A percentile compares a stretch with the other conserved stretches of the same genome.
Evolutionary conservation across 1,139 yeast species (phyloP).

Genomic region (Magnusiomyces suaveolens): DNA sequence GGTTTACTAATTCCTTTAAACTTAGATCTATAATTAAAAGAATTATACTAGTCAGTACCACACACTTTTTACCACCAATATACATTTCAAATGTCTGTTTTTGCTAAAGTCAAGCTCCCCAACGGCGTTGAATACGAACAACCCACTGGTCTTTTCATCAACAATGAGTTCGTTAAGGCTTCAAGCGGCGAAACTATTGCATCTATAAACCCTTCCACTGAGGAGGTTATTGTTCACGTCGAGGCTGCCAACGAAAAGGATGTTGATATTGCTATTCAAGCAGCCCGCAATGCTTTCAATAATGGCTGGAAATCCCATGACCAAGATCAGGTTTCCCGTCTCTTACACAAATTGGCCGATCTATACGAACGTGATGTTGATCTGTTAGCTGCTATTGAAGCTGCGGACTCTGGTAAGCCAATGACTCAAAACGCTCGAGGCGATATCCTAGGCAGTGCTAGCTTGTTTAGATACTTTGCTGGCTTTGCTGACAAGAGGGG

Average conservation of each 20-base stretch:
- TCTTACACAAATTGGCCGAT: slow-evolving; percentile 43
- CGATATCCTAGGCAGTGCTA: slow-evolving; percentile 53
- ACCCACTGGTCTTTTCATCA: slow-evolving; percentile 76
- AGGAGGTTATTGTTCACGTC: slow-evolving; percentile 43
- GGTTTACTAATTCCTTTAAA: too few relatives aligned
- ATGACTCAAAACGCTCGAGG: slow-evolving; percentile 34
- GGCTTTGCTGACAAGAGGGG: slow-evolving; percentile 78
- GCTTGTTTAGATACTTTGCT: slow-evolving; percentile 49
- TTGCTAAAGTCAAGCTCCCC: slow-evolving; percentile 41
- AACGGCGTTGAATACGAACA: slow-evolving; percentile 49
- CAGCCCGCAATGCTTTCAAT: slow-evolving; percentile 46
- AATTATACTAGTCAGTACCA: too few relatives aligned
- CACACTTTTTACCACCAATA: too few relatives aligned
- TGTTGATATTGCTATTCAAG: slow-evolving; percentile 49
- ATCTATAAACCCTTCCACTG: slow-evolving; percentile 35
- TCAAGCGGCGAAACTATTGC: slow-evolving; percentile 47
- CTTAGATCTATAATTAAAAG: too few relatives aligned
- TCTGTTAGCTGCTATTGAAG: slow-evolving; percentile 45
- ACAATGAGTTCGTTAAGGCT: slow-evolving; percentile 65
- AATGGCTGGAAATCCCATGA: slow-evolving; percentile 40
- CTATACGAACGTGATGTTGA: slow-evolving; percentile 42
- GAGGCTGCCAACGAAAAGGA: slow-evolving; percentile 48
- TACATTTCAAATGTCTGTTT: slow-evolving; percentile 9
- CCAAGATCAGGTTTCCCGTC: slow-evolving; percentile 38
- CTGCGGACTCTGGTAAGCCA: slow-evolving; percentile 56